phyloP scores from a whole-genome alignment of 1,139 yeast species.

The Yamadazyma songkhlaensis region DNA sequence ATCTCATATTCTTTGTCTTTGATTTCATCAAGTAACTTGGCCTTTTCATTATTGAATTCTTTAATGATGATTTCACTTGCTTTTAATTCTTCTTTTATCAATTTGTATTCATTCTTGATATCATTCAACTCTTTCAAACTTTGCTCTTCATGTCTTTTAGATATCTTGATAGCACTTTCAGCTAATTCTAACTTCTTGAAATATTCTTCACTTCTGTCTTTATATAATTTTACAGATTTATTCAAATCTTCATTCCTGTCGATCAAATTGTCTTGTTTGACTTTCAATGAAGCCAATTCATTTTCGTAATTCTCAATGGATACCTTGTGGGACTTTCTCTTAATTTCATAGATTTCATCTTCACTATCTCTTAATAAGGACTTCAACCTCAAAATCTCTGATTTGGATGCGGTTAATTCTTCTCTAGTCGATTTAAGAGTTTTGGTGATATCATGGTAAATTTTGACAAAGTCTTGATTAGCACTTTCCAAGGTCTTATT shows the following conservation, averaged over 20 bases:
- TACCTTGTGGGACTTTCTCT: conserved; percentile 31
- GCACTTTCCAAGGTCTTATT: conserved; percentile 25
- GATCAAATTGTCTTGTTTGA: conserved; percentile 52
- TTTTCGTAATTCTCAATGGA: conserved; percentile 41
- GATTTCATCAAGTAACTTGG: conserved; percentile 55
- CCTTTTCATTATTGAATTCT: conserved; percentile 52
- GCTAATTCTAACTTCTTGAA: conserved; percentile 73
- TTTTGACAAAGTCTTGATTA: conserved; percentile 47
- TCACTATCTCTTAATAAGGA: conserved; percentile 47
- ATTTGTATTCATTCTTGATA: conserved; percentile 48
- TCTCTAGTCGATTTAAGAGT: conserved; percentile 50
- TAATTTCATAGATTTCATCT: conserved; percentile 43
- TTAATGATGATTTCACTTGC: conserved; percentile 57
- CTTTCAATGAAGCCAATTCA: conserved; percentile 40
- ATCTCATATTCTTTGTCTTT: conserved; percentile 60
- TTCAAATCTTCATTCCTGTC: conserved; percentile 52
- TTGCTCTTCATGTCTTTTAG: conserved; percentile 59
- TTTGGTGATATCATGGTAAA: conserved; percentile 55
- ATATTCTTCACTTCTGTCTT: conserved; percentile 72
- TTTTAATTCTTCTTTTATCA: conserved; percentile 58
- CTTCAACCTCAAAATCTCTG: conserved; percentile 52
- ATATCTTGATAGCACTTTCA: conserved; percentile 66
- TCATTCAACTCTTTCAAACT: conserved; percentile 58
- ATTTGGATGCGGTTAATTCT: conserved; percentile 48
- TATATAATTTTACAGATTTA: conserved; percentile 59